These are phyloP conservation scores for Marchantia polymorpha DNA, from an alignment of 225 moss, liverwort and hornwort genomes.

Conservation along the genomic window DNA sequence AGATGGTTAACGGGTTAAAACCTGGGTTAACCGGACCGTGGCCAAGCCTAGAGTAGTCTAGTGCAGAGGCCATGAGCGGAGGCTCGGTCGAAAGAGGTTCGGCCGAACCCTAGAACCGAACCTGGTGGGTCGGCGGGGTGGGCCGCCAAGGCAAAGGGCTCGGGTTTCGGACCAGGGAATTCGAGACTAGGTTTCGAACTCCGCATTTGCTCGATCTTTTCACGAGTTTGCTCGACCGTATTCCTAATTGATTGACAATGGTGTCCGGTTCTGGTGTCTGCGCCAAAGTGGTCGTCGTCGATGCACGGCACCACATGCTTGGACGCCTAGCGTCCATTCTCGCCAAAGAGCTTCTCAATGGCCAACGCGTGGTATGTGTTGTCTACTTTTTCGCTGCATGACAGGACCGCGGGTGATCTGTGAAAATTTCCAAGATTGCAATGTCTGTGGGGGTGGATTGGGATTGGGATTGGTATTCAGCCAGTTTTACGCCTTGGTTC, in stretches of 20 bases:
- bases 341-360: constrained; percentile 91
- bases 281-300: constrained; percentile 82
- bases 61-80: background rate
- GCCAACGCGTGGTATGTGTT: constrained; percentile 71
- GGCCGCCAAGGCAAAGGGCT: background rate
- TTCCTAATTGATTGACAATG: constrained; percentile 33
- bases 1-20: too few species aligned
- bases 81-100: background rate
- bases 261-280: constrained; percentile 89
- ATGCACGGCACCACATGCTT: constrained; percentile 95
- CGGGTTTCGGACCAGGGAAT: background rate
- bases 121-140: background rate
- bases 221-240: background rate
- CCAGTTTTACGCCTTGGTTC: too few species aligned
- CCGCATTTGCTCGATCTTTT: background rate
- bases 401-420: background rate
- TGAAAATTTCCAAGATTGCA: background rate
- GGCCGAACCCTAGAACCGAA: constrained; percentile 18
- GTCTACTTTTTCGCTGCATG: background rate
- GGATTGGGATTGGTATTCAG: background rate
- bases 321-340: constrained; percentile 87
- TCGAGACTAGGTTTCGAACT: background rate
- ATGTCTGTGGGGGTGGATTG: background rate
- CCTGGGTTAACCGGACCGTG: too few species aligned
- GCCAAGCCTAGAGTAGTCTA: too few species aligned